Evolutionary conservation across 176 grass and related monocot species (phyloP).

Genomic region (Hsuehochloa calcarea): DNA sequence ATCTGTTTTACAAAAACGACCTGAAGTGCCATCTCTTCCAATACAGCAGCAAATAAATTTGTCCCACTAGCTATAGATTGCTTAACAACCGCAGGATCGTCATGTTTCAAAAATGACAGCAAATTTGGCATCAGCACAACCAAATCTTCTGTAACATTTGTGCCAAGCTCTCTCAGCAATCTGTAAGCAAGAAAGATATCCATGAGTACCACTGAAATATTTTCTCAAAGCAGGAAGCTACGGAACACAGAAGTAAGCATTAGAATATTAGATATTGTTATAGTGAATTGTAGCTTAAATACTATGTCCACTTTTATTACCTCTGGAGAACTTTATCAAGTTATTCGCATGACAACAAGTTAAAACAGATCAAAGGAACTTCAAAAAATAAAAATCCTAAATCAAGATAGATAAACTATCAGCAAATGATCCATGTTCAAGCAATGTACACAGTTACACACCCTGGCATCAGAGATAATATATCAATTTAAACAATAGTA

Average conservation of each 20-base stretch:
- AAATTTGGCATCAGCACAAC: conserved; percentile 92
- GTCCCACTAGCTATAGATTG: conserved; percentile 97
- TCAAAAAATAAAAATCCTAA: neutral
- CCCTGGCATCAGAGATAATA: neutral
- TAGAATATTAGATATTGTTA: neutral
- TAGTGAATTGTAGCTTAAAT: neutral
- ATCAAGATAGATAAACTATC: conserved; percentile 8
- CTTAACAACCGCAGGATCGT: conserved; percentile 71
- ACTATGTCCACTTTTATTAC: neutral
- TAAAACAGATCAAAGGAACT: neutral
- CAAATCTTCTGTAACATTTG: conserved; percentile 76
- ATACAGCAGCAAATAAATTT: conserved; percentile 96
- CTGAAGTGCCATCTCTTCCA: conserved; percentile 99
- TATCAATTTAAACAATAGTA: conserved; percentile 1
- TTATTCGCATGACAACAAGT: neutral
- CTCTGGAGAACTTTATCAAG: neutral
- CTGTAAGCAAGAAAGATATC: conserved; percentile 56
- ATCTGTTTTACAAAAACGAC: conserved; percentile 94
- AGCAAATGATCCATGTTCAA: neutral
- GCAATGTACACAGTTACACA: neutral
- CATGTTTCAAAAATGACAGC: conserved; percentile 83
- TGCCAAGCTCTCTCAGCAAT: conserved; percentile 75
- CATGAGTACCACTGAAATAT: conserved; percentile 37
- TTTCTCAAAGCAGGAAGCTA: neutral
- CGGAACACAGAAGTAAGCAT: conserved; percentile 14